Conservation (phyloP, 2,329 filamentous ascomycete species). For the Aspergillus uvarum region DNA sequence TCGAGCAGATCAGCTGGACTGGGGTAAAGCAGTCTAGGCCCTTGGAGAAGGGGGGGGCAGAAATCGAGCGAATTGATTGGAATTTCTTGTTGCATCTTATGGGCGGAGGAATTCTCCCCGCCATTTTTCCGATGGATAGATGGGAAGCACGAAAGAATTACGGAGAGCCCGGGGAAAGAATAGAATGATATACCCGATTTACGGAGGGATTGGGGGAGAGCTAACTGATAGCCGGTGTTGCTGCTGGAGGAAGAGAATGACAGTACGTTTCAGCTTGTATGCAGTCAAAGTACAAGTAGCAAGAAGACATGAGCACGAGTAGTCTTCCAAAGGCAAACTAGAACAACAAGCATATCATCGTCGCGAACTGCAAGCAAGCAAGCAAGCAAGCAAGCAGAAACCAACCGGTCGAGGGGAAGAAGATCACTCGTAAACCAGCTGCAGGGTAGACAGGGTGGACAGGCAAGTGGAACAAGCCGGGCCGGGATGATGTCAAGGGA, state of each 20-base stretch:
- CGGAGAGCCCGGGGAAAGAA: constrained; percentile 20
- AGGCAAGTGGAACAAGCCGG: background rate
- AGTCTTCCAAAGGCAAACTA: background rate
- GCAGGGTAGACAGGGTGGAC: too few relatives aligned
- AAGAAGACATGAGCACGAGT: background rate
- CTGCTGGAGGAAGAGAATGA: background rate
- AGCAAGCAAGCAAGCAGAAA: background rate
- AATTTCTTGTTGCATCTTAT: constrained; percentile 9
- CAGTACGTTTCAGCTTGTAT: background rate
- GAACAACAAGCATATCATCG: background rate
- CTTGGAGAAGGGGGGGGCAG: constrained; percentile 1
- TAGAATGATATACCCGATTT: constrained; percentile 5
- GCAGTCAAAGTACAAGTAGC: background rate
- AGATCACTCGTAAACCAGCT: background rate
- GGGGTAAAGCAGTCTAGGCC: constrained; percentile 15
- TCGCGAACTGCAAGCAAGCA: background rate
- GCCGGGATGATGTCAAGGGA: constrained; percentile 27
- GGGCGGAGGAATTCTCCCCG: constrained; percentile 18
- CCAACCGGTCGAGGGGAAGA: background rate
- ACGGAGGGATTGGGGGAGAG: background rate
- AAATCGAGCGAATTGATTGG: constrained; percentile 18
- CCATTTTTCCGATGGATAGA: constrained; percentile 19
- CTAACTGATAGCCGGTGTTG: background rate
- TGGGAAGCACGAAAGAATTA: constrained; percentile 29
- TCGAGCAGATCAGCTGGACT: constrained; percentile 9